Evolutionary conservation across 441 rosid genomes (phyloP).

Genomic region (Lagerstroemia fauriei): DNA sequence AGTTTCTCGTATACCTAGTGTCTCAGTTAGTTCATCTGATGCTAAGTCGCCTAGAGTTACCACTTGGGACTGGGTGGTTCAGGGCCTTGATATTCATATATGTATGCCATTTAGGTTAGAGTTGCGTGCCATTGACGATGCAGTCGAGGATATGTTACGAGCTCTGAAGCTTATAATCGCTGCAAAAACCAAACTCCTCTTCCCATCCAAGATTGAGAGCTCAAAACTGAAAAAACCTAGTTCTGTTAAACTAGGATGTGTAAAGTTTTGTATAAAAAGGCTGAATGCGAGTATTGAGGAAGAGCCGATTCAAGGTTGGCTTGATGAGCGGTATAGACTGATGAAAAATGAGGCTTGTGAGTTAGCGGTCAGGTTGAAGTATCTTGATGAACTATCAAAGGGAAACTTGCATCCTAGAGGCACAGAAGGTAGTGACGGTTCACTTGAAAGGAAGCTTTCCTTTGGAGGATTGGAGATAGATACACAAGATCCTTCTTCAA

Average conservation of each 20-base stretch:
- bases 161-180: constrained; percentile 75
- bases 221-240: constrained; percentile 69
- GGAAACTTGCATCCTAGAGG: constrained; percentile 43
- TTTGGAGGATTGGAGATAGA: constrained; percentile 69
- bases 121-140: constrained; percentile 97
- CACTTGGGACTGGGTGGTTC: constrained; percentile 96
- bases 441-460: constrained; percentile 50
- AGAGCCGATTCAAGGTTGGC: constrained; percentile 99
- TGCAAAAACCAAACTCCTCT: constrained; percentile 63
- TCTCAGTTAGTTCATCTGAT: constrained; percentile 56
- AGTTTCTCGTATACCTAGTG: constrained; percentile 83
- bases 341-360: constrained; percentile 88
- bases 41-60: constrained; percentile 40
- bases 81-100: constrained; percentile 88
- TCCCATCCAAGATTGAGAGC: constrained; percentile 64
- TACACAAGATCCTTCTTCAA: constrained; percentile 58
- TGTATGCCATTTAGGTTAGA: constrained; percentile 89
- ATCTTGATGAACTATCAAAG: constrained; percentile 70
- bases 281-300: constrained; percentile 92
- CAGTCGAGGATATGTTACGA: constrained; percentile 92
- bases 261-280: constrained; percentile 74
- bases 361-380: constrained; percentile 86
- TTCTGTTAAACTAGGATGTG: constrained; percentile 66
- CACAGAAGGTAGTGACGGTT: constrained; percentile 59
- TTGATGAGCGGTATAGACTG: constrained; percentile 90